Evolutionary conservation across 2,329 filamentous ascomycete genomes (phyloP).

Genomic region (Nothopassalora personata): DNA sequence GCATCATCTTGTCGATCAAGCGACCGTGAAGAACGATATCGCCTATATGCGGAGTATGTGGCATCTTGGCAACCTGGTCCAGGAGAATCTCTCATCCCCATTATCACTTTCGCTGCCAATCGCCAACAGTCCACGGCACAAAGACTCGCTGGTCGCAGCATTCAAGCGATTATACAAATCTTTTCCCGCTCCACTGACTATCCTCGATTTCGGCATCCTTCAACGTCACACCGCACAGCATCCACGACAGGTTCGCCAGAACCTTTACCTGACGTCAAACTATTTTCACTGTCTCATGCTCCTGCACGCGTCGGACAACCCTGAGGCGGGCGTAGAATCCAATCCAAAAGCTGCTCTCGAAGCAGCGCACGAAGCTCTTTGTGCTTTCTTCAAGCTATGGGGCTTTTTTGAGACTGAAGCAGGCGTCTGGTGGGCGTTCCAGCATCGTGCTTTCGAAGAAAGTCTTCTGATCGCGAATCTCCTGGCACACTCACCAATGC

Average conservation of each 20-base stretch:
- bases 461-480: conserved; percentile 36
- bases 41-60: conserved; percentile 69
- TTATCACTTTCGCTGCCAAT: conserved; percentile 69
- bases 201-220: conserved; percentile 59
- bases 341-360: conserved; percentile 67
- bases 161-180: conserved; percentile 68
- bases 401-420: conserved; percentile 64
- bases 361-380: conserved; percentile 69
- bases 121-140: conserved; percentile 62
- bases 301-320: conserved; percentile 65
- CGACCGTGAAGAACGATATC: conserved; percentile 31
- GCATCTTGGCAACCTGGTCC: conserved; percentile 72
- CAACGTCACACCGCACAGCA: conserved; percentile 53
- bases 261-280: conserved; percentile 72
- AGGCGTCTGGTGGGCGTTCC: conserved; percentile 75
- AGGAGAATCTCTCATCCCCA: conserved; percentile 69
- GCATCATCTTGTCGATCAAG: conserved; percentile 31
- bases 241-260: conserved; percentile 66
- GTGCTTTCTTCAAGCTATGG: conserved; percentile 69
- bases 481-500: conserved; percentile 10
- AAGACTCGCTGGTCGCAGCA: conserved; percentile 62
- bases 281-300: conserved; percentile 81
- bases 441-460: conserved; percentile 74
- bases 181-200: conserved; percentile 66
- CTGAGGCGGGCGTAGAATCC: conserved; percentile 44